Evolutionary conservation across 2,329 filamentous ascomycete genomes (phyloP).

Genomic region (Aspergillus pseudoglaucus): DNA sequence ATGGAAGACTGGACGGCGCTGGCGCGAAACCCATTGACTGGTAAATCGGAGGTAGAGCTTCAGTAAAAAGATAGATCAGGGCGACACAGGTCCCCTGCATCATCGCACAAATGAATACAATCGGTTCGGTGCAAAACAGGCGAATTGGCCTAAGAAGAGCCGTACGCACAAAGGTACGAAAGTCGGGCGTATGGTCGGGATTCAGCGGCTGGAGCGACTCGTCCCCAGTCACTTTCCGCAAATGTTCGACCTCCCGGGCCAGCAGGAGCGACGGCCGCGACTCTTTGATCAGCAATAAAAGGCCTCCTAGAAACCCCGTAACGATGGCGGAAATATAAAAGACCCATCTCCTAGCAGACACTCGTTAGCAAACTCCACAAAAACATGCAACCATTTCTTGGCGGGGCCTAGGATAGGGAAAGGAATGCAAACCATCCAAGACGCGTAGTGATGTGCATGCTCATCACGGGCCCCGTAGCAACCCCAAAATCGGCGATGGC

Average conservation of each 20-base stretch:
- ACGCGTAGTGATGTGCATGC: slow-evolving; percentile 30
- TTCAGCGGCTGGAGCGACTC: slow-evolving; percentile 27
- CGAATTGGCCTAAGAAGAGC: slow-evolving; percentile 37
- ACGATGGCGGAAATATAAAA: slow-evolving; percentile 38
- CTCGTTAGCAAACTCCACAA: neutral
- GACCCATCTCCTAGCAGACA: slow-evolving; percentile 35
- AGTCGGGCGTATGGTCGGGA: slow-evolving; percentile 34
- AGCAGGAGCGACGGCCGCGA: slow-evolving; percentile 40
- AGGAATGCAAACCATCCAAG: slow-evolving; percentile 30
- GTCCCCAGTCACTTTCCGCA: slow-evolving; percentile 22
- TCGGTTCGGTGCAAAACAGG: slow-evolving; percentile 43
- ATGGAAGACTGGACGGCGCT: slow-evolving; percentile 31
- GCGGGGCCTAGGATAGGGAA: neutral
- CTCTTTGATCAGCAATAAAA: slow-evolving; percentile 35
- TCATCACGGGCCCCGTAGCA: slow-evolving; percentile 38
- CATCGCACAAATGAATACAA: slow-evolving; percentile 39
- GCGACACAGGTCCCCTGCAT: slow-evolving; percentile 41
- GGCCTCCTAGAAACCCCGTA: slow-evolving; percentile 22
- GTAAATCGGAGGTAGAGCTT: slow-evolving; percentile 34
- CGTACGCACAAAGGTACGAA: slow-evolving; percentile 32
- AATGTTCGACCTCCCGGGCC: slow-evolving; percentile 19
- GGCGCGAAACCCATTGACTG: slow-evolving; percentile 24
- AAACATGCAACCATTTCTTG: neutral
- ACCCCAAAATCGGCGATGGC: slow-evolving; percentile 36
- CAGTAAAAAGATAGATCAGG: slow-evolving; percentile 46